Conservation (phyloP, 2,329 filamentous ascomycete species). For the Exserohilum rostratum region DNA sequence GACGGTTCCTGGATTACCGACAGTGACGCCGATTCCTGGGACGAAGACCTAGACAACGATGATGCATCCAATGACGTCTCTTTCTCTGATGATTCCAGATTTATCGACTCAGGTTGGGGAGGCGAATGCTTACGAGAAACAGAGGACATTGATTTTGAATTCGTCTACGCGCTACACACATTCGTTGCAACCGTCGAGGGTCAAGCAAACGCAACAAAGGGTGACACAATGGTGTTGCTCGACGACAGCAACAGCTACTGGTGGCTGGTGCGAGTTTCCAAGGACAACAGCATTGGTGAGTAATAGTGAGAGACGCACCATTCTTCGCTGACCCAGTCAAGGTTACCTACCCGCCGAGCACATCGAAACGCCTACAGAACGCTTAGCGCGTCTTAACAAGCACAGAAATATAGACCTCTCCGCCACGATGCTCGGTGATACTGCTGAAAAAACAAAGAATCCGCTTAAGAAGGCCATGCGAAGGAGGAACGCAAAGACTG, state of each 20-base stretch:
- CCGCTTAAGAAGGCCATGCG: slow-evolving; percentile 84
- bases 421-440: slow-evolving; percentile 73
- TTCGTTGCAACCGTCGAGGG: slow-evolving; percentile 98
- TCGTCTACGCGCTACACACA: slow-evolving; percentile 96
- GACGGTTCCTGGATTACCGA: slow-evolving; percentile 45
- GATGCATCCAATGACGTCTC: slow-evolving; percentile 69
- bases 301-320: not conserved
- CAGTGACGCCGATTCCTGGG: slow-evolving; percentile 47
- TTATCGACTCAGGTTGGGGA: slow-evolving; percentile 75
- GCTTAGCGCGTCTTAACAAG: slow-evolving; percentile 92
- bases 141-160: slow-evolving; percentile 99
- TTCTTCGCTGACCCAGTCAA: slow-evolving; percentile 47
- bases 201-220: slow-evolving; percentile 97
- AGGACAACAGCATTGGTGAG: slow-evolving; percentile 90
- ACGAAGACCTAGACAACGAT: slow-evolving; percentile 43
- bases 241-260: slow-evolving; percentile 99
- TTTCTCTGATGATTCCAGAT: slow-evolving; percentile 64
- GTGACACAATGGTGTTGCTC: slow-evolving; percentile 96
- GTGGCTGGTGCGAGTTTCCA: slow-evolving; percentile 97
- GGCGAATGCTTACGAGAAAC: slow-evolving; percentile 83
- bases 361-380: slow-evolving; percentile 96
- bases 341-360: slow-evolving; percentile 97
- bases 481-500: slow-evolving; percentile 80
- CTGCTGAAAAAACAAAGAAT: slow-evolving; percentile 79
- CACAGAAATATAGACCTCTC: slow-evolving; percentile 93